These are phyloP conservation scores for Pichia rugopelliculosa DNA, from an alignment of 805 yeast species.

Conservation along the genomic window DNA sequence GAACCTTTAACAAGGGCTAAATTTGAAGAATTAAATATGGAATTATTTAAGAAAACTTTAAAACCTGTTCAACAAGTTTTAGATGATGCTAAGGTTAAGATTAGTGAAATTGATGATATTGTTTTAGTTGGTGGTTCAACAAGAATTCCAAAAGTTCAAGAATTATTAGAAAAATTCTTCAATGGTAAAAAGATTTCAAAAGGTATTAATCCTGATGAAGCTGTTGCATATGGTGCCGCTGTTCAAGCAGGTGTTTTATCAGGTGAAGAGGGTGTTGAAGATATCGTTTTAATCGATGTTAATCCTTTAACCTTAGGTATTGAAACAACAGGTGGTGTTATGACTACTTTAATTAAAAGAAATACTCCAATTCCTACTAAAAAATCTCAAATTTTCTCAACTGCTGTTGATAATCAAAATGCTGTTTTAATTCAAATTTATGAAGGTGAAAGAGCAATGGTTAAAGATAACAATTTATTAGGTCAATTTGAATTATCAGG, in stretches of 20 bases:
- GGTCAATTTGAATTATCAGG: conserved; percentile 84
- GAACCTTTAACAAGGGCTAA: conserved; percentile 96
- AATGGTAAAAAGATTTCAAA: conserved; percentile 94
- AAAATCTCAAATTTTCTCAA: conserved; percentile 91
- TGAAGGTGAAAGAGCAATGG: conserved; percentile 95
- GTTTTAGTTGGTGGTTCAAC: conserved; percentile 99
- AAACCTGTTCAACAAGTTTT: conserved; percentile 95
- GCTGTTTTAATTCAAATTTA: conserved; percentile 89
- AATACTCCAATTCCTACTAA: conserved; percentile 94
- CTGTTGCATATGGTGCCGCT: conserved; percentile 99
- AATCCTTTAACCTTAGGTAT: conserved; percentile 93
- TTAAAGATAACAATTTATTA: conserved; percentile 84
- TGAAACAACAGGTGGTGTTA: conserved; percentile 95
- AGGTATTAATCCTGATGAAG: conserved; percentile 98
- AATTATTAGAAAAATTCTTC: conserved; percentile 81
- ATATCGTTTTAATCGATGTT: conserved; percentile 83
- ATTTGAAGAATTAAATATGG: conserved; percentile 93
- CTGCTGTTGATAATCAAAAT: conserved; percentile 95
- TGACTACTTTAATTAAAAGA: conserved; percentile 92
- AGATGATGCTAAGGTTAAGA: conserved; percentile 85
- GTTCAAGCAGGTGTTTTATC: conserved; percentile 97
- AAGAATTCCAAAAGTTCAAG: conserved; percentile 97
- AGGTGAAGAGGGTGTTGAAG: conserved; percentile 92
- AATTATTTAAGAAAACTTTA: conserved; percentile 86
- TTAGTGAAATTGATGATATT: conserved; percentile 85